A percentile compares a stretch with the other conserved stretches of the same genome.
Evolutionary conservation across 208 protist species (phyloP).

Genomic region (Blechomonas ayalai): DNA sequence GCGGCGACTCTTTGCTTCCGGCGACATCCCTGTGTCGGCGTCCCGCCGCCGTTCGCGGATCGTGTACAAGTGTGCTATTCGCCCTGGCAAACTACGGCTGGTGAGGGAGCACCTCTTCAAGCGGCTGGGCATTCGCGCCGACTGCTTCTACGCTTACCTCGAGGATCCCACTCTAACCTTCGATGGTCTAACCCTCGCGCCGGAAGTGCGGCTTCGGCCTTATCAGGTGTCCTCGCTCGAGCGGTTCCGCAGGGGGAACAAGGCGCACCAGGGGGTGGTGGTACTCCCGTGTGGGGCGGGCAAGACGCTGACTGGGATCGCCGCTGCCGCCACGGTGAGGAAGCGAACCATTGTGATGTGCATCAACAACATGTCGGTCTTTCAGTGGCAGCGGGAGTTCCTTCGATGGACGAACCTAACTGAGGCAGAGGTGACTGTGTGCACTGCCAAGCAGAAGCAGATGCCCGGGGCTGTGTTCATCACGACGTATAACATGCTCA

Average conservation of each 20-base stretch:
- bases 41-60: conserved; percentile 16
- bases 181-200: conserved; percentile 37
- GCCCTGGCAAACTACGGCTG: conserved; percentile 53
- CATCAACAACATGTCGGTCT: conserved; percentile 93
- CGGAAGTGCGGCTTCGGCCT: conserved; percentile 63
- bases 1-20: conserved; percentile 24
- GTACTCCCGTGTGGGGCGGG: conserved; percentile 99
- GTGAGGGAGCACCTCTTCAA: conserved; percentile 71
- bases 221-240: conserved; percentile 86
- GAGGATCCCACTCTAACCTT: conserved; percentile 64
- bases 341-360: conserved; percentile 94
- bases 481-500: conserved; percentile 99
- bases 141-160: conserved; percentile 84
- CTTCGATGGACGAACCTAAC: conserved; percentile 84
- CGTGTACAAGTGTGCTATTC: conserved; percentile 77
- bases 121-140: conserved; percentile 62
- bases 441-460: conserved; percentile 76
- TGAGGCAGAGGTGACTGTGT: conserved; percentile 70
- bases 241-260: conserved; percentile 67
- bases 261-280: conserved; percentile 95
- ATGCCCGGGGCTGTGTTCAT: conserved; percentile 90
- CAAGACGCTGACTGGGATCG: conserved; percentile 99
- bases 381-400: conserved; percentile 96
- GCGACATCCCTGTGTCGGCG: conserved; percentile 1
- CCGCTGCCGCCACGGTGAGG: conserved; percentile 90